Evolutionary conservation across 257 asterid genomes (phyloP).

Genomic region (Ehretia macrophylla): DNA sequence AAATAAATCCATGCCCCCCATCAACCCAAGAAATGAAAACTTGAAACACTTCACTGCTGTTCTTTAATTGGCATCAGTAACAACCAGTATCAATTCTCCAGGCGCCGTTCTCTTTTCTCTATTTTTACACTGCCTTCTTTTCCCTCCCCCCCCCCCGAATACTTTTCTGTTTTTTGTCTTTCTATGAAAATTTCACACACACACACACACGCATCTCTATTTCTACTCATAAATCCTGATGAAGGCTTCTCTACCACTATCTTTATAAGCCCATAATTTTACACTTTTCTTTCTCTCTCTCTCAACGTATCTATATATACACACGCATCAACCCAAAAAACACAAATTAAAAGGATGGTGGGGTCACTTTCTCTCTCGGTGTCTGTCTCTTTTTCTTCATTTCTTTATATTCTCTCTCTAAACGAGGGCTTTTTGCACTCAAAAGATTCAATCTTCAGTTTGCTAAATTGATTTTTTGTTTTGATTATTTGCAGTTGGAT

Average conservation of each 20-base stretch:
- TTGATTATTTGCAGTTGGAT: slow-evolving; percentile 38
- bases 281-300: neutral
- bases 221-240: neutral
- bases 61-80: slow-evolving; percentile 59
- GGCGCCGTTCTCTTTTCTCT: slow-evolving; percentile 76
- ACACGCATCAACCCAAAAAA: neutral
- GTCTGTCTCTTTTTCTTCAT: neutral
- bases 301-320: neutral
- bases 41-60: too few relatives aligned
- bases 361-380: slow-evolving; percentile 17
- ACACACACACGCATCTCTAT: neutral
- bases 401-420: neutral
- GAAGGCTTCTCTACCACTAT: neutral
- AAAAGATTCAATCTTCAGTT: neutral
- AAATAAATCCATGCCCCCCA: too few relatives aligned
- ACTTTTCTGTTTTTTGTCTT: neutral
- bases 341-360: slow-evolving; percentile 30
- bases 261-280: neutral
- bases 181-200: neutral
- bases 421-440: neutral
- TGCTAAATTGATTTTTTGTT: neutral
- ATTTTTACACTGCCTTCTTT: neutral
- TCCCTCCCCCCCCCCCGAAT: neutral
- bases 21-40: too few relatives aligned
- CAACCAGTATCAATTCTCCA: slow-evolving; percentile 34